A percentile compares a stretch with the other conserved stretches of the same genome.
Evolutionary conservation across 768 basidiomycete species (phyloP).

Genomic region (Mycena albidolilacea): DNA sequence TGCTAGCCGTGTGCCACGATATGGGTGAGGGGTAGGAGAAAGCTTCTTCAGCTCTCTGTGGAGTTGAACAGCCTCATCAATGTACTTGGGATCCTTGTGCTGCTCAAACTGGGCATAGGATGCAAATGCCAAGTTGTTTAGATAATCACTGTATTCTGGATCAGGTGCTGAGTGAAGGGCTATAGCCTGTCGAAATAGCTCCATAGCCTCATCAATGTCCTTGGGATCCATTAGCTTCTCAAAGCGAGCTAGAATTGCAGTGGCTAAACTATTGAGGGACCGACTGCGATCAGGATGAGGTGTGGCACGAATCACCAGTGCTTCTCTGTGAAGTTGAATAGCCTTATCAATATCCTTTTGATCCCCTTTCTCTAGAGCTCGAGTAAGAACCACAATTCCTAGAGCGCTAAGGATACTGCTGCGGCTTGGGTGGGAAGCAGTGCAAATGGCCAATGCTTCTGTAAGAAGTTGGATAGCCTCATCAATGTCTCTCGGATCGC

Average conservation of each 20-base stretch:
- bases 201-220: no score
- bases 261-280: background rate
- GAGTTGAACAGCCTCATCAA: no score
- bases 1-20: background rate
- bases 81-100: background rate
- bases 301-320: background rate
- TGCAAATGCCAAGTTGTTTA: background rate
- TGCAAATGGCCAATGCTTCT: background rate
- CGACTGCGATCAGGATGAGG: background rate
- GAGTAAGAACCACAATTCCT: no score
- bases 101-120: background rate
- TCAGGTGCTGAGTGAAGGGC: background rate
- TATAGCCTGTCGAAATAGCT: background rate
- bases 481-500: background rate
- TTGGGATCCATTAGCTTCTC: background rate
- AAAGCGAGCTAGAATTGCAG: background rate
- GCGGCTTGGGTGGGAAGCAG: no score
- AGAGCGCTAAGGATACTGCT: no score
- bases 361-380: no score
- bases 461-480: background rate
- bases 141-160: background rate
- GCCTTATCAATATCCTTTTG: no score
- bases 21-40: no score
- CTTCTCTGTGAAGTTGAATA: background rate
- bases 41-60: no score